Evolutionary conservation across 2,329 filamentous ascomycete species (phyloP), one percentile per base, ranked within the genome.

Genomic region (Diaporthe longicolla): DNA sequence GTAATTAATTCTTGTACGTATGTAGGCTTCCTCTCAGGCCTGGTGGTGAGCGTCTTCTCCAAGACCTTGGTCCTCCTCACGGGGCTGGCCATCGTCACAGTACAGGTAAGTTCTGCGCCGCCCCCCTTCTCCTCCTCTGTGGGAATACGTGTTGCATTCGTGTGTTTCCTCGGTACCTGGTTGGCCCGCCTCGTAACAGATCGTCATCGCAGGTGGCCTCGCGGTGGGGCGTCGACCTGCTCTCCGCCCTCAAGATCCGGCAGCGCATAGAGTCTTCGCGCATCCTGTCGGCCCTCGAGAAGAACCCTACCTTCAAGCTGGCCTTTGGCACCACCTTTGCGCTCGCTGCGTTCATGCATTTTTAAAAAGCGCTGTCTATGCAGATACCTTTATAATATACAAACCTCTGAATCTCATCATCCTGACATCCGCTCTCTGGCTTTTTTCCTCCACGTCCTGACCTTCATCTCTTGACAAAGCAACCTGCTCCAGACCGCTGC

Each of bases 251-350:
- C 24, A 80, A 81, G 32, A 77, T 86, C 43, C 82, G 83, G 73
- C 82, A 84, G 69, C 79, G 79, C 24, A 72, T 84, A 29, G 79
- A 80, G 29, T 78, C 81, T 65, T 86, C 85, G 55, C 81, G 83
- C 21, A 78, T 89, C 55, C 81, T 87, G 59, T 85, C 85, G 6
- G 84, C 87, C 59, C 82, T 92, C 70, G 86, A 88, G 78, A 86
- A 88, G 75, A 89, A 91, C 77, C 87, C 90, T 2, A 89, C 89
- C 24, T 93, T 93, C 80, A 93, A 92, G 80, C 80, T 92, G 29
- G 91, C 92, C 4, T 95, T 95, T 81, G 90, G 91, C n/a, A 79
- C 90, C 55, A 93, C 93, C 37, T 95, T 95, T 83, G 89, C 92
- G 35, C 83, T 95, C 79, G 92, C 93, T 65, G 90, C 89, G 3